Percentiles rank a stretch among this genome's conserved stretches.
phyloP scores from a whole-genome alignment of 768 basidiomycete genomes.

The Baorangia bicolor region DNA sequence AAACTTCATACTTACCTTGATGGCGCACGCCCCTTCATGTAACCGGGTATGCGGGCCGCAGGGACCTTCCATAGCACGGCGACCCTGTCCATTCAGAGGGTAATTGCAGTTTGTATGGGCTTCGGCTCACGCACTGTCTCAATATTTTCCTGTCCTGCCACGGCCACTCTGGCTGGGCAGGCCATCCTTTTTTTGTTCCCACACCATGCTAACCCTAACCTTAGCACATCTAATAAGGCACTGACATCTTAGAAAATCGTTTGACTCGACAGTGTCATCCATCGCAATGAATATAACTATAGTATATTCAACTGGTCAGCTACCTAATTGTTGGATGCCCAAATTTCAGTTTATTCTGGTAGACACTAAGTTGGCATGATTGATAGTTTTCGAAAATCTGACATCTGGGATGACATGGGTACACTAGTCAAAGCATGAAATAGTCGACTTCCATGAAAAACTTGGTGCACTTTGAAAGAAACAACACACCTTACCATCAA shows the following conservation, averaged over 20 bases:
- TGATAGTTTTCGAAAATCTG: background rate
- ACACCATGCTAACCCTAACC: constrained; percentile 62
- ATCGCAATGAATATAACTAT: background rate
- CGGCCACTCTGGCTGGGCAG: constrained; percentile 52
- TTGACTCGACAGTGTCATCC: background rate
- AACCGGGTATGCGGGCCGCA: constrained; percentile 53
- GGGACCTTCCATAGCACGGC: constrained; percentile 66
- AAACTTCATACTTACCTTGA: constrained; percentile 49
- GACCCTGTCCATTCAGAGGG: constrained; percentile 67
- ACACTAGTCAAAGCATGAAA: constrained; percentile 5
- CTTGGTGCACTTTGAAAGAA: background rate
- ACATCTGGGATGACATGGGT: constrained; percentile 24
- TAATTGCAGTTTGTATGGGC: constrained; percentile 59
- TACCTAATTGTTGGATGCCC: background rate
- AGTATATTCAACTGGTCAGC: background rate
- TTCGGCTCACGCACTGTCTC: constrained; percentile 70
- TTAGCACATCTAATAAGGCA: constrained; percentile 9
- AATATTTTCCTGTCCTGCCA: constrained; percentile 73
- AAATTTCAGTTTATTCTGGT: too few species aligned
- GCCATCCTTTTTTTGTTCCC: constrained; percentile 38
- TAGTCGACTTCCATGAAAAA: background rate
- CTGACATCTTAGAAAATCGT: too few species aligned
- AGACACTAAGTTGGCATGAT: background rate
- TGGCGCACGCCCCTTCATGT: too few species aligned
- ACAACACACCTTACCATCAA: constrained; percentile 36